A percentile compares a stretch with the other conserved stretches of the same genome.
These are phyloP conservation scores for Amanita jacksonii DNA, from an alignment of 768 basidiomycete genomes.

Conservation along the genomic window DNA sequence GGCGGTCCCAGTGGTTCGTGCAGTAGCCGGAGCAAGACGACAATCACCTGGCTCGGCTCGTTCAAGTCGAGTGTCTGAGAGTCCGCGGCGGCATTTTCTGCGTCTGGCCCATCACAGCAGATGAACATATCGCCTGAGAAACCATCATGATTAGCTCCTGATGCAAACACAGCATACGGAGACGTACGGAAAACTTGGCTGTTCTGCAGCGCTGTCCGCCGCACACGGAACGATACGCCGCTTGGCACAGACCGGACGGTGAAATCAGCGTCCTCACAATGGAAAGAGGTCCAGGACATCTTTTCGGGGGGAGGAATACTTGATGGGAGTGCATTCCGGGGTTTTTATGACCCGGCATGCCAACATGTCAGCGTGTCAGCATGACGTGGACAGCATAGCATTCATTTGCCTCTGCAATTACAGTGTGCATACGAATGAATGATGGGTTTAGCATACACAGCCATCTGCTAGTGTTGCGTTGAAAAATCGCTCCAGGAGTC, in stretches of 20 bases:
- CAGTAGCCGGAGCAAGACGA: constrained; percentile 44
- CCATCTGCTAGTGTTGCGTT: not conserved
- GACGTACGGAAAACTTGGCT: constrained; percentile 60
- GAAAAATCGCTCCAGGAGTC: constrained; percentile 3
- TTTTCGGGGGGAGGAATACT: not conserved
- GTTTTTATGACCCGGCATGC: not conserved
- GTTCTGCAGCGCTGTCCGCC: constrained; percentile 35
- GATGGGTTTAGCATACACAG: not conserved
- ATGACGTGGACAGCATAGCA: not conserved
- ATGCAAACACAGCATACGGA: constrained; percentile 2
- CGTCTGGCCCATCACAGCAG: constrained; percentile 36
- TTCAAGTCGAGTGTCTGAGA: constrained; percentile 39
- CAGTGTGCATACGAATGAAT: too few relatives aligned
- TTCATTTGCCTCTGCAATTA: not conserved
- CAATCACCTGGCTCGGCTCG: constrained; percentile 39
- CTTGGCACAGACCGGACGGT: constrained; percentile 45
- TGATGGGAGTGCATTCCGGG: not conserved
- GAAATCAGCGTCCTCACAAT: constrained; percentile 45
- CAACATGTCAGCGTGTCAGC: not conserved
- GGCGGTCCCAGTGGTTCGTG: constrained; percentile 46
- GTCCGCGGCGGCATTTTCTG: constrained; percentile 11
- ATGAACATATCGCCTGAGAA: constrained; percentile 59
- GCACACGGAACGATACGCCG: constrained; percentile 38
- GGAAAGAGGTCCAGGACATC: constrained; percentile 20
- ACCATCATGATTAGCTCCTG: constrained; percentile 8